Base-by-base conservation (phyloP, 495 filamentous ascomycete genomes). In the Bacidia gigantensis region DNA sequence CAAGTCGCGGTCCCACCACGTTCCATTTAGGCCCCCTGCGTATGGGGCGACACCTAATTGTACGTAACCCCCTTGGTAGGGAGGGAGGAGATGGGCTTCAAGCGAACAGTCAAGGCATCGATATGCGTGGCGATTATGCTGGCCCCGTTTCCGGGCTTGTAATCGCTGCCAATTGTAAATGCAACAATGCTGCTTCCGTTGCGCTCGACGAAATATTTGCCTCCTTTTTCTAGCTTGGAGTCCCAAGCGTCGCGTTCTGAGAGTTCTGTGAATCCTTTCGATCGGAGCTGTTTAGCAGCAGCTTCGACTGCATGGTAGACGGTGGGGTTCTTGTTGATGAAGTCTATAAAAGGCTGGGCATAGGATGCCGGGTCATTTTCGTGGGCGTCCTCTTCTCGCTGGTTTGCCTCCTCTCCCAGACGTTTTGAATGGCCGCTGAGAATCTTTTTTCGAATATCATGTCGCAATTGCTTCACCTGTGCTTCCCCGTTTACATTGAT, bases 1-100 rank as follows among this genome's bases (percentile, higher is more conserved):
- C 39, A 98, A 75, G 68, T 98, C 92, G 14, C 90, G 75, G 69
- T 95, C 89, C 87, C 86, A 95, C 89, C 89, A 95, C 1, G 89
- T 95, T 49, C 68, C 69, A 57, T 89, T 88, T 49, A 96, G 66
- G 20, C 70, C 87, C 29, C 92, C 89, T 11, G 88, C 92, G 62
- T 96, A 98, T 0, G 86, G 92, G 2, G 92, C 92, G 26, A 98
- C 83, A 3, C 84, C 90, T 2, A 98, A 73, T 69, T 95, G 87
- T n/a, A 81, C 58, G 65, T 87, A 98, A 26, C 90, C 90, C 21
- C 84, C 80, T 82, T 86, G 46, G 70, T 83, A 5, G 81, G 77
- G 55, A 95, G 79, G 57, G 81, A 87, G 53, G 87, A 83, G 3
- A 94, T 80, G 2, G 90, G 90, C 78, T 98, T 98, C 56, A 96